These are phyloP conservation scores for Pachyrhizus erosus DNA, from an alignment of 306 rosid genomes.

Conservation along the genomic window DNA sequence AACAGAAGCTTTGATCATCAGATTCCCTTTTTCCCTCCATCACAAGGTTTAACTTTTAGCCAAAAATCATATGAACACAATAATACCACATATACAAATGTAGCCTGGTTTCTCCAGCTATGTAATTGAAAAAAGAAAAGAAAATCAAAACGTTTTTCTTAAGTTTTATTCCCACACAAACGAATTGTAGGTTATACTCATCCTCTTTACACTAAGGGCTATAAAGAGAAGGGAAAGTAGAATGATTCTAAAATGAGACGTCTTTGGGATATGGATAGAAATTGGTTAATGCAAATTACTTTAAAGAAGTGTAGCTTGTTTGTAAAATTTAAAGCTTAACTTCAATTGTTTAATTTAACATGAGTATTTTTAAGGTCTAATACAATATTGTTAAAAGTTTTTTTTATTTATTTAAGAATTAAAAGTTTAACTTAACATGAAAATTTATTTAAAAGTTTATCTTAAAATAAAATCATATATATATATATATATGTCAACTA, in stretches of 20 bases:
- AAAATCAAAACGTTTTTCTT: not conserved
- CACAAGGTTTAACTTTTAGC: not conserved
- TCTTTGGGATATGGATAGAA: not conserved
- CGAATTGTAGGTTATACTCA: not conserved
- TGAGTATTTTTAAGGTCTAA: too few relatives aligned
- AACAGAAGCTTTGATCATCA: conserved; percentile 34
- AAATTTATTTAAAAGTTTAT: too few relatives aligned
- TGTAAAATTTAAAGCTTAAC: not conserved
- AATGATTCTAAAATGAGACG: not conserved
- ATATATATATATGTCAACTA: too few relatives aligned
- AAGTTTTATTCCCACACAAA: not conserved
- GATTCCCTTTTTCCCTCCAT: conserved; percentile 31
- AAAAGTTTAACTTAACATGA: too few relatives aligned
- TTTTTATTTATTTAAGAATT: too few relatives aligned
- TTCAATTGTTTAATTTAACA: too few relatives aligned
- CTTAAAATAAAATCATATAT: too few relatives aligned
- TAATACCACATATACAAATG: conserved; percentile 12
- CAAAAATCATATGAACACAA: conserved; percentile 41
- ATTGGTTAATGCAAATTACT: not conserved
- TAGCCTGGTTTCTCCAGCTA: not conserved
- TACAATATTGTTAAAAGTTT: too few relatives aligned
- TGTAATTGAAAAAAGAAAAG: not conserved
- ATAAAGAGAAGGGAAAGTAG: conserved; percentile 8
- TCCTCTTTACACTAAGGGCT: not conserved
- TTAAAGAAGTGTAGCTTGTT: not conserved